Percentiles rank a stretch among this genome's conserved stretches.
phyloP scores from a whole-genome alignment of 78 protist genomes.

The Capsaspora owczarzaki region DNA sequence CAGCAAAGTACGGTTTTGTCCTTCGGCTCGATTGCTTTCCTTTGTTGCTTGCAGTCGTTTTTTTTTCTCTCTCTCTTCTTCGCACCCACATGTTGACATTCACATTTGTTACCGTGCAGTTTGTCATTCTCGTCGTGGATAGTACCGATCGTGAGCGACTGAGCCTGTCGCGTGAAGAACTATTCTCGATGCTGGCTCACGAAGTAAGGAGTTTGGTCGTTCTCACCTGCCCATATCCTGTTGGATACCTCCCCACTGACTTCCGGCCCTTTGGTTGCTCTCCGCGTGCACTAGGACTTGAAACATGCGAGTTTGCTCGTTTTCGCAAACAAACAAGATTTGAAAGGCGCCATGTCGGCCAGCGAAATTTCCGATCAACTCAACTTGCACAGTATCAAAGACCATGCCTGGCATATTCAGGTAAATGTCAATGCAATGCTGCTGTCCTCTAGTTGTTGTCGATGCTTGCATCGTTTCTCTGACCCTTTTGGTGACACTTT shows the following conservation, averaged over 20 bases:
- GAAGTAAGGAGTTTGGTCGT: too few species aligned
- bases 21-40: background rate
- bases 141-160: conserved; percentile 65
- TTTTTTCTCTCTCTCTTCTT: too few species aligned
- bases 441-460: too few species aligned
- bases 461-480: too few species aligned
- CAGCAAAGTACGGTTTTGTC: conserved; percentile 21
- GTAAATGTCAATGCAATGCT: too few species aligned
- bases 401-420: conserved; percentile 61
- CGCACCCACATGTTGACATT: background rate
- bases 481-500: too few species aligned
- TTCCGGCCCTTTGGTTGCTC: background rate
- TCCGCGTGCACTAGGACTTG: conserved; percentile 12
- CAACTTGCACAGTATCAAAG: conserved; percentile 43
- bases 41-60: too few species aligned
- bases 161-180: conserved; percentile 42
- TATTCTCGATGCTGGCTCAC: conserved; percentile 56
- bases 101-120: background rate
- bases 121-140: conserved; percentile 71
- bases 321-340: conserved; percentile 72
- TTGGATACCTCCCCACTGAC: background rate
- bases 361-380: conserved; percentile 55
- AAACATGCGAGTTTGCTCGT: conserved; percentile 40
- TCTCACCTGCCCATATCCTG: too few species aligned
- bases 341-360: conserved; percentile 63